phyloP scores from a whole-genome alignment of 1,139 yeast species.

The Nakaseomyces kungkrabaensis region DNA sequence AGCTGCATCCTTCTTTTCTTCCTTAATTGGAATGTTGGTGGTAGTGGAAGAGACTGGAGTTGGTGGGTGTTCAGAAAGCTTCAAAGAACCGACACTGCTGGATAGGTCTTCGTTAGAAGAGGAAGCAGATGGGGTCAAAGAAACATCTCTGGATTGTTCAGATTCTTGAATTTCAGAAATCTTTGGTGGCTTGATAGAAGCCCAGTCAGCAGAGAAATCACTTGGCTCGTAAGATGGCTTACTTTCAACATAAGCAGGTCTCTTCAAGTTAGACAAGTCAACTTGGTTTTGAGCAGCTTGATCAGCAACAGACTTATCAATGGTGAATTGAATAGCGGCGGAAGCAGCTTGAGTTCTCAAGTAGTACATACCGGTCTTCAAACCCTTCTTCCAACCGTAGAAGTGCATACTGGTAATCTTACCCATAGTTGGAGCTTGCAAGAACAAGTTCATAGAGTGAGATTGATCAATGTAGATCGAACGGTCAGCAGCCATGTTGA shows the following conservation, averaged over 20 bases:
- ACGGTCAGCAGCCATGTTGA: slow-evolving; percentile 93
- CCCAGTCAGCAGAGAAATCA: slow-evolving; percentile 20
- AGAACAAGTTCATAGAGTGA: slow-evolving; percentile 76
- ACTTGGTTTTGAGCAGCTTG: slow-evolving; percentile 44
- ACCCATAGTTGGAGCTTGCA: slow-evolving; percentile 78
- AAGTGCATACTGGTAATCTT: slow-evolving; percentile 93
- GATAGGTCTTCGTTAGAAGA: slow-evolving; percentile 22
- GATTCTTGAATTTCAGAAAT: slow-evolving; percentile 15
- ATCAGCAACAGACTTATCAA: slow-evolving; percentile 39
- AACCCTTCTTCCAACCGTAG: slow-evolving; percentile 94
- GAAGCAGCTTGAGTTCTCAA: slow-evolving; percentile 91
- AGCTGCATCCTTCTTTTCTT: slow-evolving; percentile 13
- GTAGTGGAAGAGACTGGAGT: slow-evolving; percentile 14
- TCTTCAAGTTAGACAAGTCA: slow-evolving; percentile 41
- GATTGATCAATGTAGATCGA: slow-evolving; percentile 91
- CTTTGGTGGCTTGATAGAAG: slow-evolving; percentile 9
- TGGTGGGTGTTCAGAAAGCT: slow-evolving; percentile 21
- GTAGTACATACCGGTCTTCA: slow-evolving; percentile 97
- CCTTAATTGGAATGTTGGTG: slow-evolving; percentile 1
- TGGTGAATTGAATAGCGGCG: slow-evolving; percentile 81
- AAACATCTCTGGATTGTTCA: slow-evolving; percentile 19
- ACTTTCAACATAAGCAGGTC: slow-evolving; percentile 40
- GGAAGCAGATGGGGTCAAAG: slow-evolving; percentile 18
- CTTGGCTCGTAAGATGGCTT: slow-evolving; percentile 24
- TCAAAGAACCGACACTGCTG: slow-evolving; percentile 19